Conservation (phyloP, 2,329 filamentous ascomycete genomes). For the Botrytis porri region DNA sequence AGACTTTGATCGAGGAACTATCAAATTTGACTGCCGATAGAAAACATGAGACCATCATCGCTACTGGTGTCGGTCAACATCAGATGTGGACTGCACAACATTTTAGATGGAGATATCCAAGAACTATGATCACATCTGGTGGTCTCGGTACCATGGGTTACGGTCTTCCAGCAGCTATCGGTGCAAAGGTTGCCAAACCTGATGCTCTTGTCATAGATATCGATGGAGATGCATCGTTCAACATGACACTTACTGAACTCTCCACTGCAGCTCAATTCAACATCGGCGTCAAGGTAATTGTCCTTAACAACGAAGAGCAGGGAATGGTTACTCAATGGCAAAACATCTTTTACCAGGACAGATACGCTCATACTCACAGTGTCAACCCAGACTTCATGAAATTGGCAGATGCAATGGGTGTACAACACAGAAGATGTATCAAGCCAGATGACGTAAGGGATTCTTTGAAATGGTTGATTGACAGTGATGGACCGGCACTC, state of each 20-base stretch:
- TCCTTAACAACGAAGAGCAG: constrained; percentile 96
- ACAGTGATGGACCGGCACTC: constrained; percentile 85
- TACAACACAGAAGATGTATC: constrained; percentile 68
- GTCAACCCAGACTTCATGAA: constrained; percentile 95
- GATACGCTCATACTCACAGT: constrained; percentile 90
- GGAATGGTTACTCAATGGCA: constrained; percentile 99
- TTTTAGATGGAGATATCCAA: constrained; percentile 88
- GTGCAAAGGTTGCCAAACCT: constrained; percentile 81
- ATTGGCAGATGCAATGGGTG: constrained; percentile 84
- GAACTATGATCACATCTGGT: constrained; percentile 94
- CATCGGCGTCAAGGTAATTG: constrained; percentile 91
- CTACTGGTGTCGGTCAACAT: constrained; percentile 94
- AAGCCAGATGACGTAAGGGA: constrained; percentile 76
- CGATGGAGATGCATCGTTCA: constrained; percentile 97
- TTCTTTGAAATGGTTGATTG: constrained; percentile 82
- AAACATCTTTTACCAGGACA: constrained; percentile 93
- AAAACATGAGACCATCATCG: constrained; percentile 82
- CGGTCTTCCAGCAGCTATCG: constrained; percentile 90
- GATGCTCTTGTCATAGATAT: constrained; percentile 73
- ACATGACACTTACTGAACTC: constrained; percentile 96
- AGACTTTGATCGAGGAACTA: constrained; percentile 86
- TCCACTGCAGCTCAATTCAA: constrained; percentile 92
- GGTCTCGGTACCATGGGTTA: constrained; percentile 96
- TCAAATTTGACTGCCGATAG: constrained; percentile 76
- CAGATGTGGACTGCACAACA: constrained; percentile 99